Conservation (phyloP, 768 basidiomycete species). For the Boletales sp. region DNA sequence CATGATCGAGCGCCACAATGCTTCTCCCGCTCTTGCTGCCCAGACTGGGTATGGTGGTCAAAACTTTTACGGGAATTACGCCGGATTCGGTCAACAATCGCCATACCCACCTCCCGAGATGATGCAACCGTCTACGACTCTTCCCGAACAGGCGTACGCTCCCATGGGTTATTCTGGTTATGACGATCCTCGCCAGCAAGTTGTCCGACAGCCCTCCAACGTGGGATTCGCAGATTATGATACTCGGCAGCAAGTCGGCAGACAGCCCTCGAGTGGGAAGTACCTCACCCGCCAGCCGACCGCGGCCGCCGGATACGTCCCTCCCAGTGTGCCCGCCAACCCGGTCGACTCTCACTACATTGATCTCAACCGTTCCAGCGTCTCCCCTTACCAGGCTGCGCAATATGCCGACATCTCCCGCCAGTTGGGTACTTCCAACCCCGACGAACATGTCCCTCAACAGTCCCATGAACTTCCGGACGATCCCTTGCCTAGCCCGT, state of each 20-base stretch:
- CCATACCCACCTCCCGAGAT: conserved; percentile 15
- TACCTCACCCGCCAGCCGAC: conserved; percentile 23
- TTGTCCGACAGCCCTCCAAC: conserved; percentile 17
- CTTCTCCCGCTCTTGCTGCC: conserved; percentile 25
- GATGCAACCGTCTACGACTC: conserved; percentile 7
- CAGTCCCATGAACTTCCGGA: conserved; percentile 13
- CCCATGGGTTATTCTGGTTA: conserved; percentile 22
- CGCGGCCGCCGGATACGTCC: conserved; percentile 11
- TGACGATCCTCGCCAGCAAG: conserved; percentile 24
- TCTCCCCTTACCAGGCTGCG: conserved; percentile 70
- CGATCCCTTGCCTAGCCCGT: conserved; percentile 26
- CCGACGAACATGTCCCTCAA: conserved; percentile 19
- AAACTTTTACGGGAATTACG: conserved; percentile 24
- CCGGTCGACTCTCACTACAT: conserved; percentile 46
- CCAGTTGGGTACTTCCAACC: conserved; percentile 39
- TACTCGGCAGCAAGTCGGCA: conserved; percentile 21
- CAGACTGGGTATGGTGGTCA: conserved; percentile 18
- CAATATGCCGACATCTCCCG: conserved; percentile 72
- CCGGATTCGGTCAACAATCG: conserved; percentile 22
- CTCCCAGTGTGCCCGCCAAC: conserved; percentile 4
- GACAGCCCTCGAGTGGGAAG: conserved; percentile 21
- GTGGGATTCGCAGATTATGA: conserved; percentile 23
- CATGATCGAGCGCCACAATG: conserved; percentile 54
- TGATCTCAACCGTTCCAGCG: conserved; percentile 63
- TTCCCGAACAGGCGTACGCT: conserved; percentile 22